Conservation (phyloP, 31 red algal species). For the Odonthalia washingtoniensis region DNA sequence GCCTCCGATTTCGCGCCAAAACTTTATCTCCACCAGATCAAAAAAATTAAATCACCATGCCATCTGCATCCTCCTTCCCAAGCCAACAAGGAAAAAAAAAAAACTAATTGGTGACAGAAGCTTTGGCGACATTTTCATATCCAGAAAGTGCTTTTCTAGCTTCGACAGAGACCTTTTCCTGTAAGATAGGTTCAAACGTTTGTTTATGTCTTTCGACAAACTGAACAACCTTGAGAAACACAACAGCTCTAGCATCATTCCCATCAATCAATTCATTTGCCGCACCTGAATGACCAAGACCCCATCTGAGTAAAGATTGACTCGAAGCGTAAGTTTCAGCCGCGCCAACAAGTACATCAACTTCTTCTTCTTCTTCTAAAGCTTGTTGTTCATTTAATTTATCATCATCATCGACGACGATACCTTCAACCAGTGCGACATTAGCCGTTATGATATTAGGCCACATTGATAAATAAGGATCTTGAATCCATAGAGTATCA, state of each 20-base stretch:
- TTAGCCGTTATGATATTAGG: slow-evolving; percentile 61
- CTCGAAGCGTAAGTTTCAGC: slow-evolving; percentile 66
- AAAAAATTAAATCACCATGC: too few relatives aligned
- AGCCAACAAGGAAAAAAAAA: too few relatives aligned
- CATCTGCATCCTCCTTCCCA: too few relatives aligned
- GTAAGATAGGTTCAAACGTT: slow-evolving; percentile 46
- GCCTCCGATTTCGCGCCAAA: too few relatives aligned
- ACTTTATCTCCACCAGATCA: too few relatives aligned
- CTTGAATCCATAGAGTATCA: slow-evolving; percentile 51
- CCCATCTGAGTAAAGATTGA: slow-evolving; percentile 68
- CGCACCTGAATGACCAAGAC: background rate
- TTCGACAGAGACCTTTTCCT: slow-evolving; percentile 22
- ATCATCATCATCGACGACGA: too few relatives aligned
- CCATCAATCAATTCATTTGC: slow-evolving; percentile 24
- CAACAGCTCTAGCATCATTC: slow-evolving; percentile 43
- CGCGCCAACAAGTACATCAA: slow-evolving; percentile 36
- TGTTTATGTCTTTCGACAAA: slow-evolving; percentile 45
- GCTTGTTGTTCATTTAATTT: too few relatives aligned
- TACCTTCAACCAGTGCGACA: too few relatives aligned
- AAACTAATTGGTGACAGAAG: too few relatives aligned
- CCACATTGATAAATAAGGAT: slow-evolving; percentile 67
- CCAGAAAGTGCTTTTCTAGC: slow-evolving; percentile 22
- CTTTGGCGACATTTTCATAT: slow-evolving; percentile 3
- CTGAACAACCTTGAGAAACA: slow-evolving; percentile 35
- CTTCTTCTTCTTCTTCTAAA: too few relatives aligned